Base-by-base conservation (phyloP, 305 asterid genomes). In the Stenogyne calaminthoides region DNA sequence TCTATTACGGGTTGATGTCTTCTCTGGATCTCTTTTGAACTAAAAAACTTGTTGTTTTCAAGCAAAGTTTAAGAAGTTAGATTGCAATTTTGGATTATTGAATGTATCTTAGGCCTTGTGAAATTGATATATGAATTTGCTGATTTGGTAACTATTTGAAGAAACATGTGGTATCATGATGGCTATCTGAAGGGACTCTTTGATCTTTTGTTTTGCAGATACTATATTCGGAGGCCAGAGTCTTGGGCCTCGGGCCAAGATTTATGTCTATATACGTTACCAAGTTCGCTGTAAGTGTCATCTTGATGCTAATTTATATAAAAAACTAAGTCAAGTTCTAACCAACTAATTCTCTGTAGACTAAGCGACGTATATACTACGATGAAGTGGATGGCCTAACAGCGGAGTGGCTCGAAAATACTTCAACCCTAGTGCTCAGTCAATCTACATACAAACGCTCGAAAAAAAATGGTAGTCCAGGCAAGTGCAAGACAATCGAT, bases 221-320 rank as follows among this genome's bases (percentile, higher is more conserved):
- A 34, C 76, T 89, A 34, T 79, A 78, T 84, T 79, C 88, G 2
- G 93, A 91, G 73, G 98, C 98, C 44, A 83, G 96, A 81, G 97
- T 91, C 47, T 70, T 91, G 80, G 97, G 88, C 29, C 85, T 94
- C 80, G 98, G 98, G 20, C 98, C 98, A 5, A 84, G 79, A 85
- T 94, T 94, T 79, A 94, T 94, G 97, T 87, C 98, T 15, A 74
- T 94, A 67, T 94, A 89, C 78, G 83, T 94, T 49, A 84, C 88
- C 69, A 91, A 88, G 82, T 83, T 94, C 18, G 96, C 96, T 15
- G 98, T 93, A 83, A 87, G 96, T 76, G 34, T 78, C 56, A 44
- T 69, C 22, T 71, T 9, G 14, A 19, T 70, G 14, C 58, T 2
- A 27, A 55, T 29, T 57, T 42, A 6, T 12, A 3, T 11, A 2